Evolutionary conservation across 2,329 filamentous ascomycete species (phyloP).

Genomic region (Aspergillus sp.): DNA sequence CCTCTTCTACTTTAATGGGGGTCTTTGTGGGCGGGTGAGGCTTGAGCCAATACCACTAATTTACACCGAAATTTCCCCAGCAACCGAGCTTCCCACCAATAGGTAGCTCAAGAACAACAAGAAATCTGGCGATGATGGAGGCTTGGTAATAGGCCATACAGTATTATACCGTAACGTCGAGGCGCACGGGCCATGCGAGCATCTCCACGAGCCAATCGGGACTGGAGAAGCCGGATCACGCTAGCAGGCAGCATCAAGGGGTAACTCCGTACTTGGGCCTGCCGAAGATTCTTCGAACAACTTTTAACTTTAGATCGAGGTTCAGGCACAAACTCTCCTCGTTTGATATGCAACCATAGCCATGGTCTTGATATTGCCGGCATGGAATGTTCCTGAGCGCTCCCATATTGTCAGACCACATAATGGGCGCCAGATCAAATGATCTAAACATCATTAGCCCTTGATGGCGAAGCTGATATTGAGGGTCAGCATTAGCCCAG

Average conservation of each 20-base stretch:
- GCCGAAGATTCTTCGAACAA: background rate
- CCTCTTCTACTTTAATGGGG: background rate
- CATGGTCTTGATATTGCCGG: background rate
- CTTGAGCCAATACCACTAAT: background rate
- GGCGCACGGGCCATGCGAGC: background rate
- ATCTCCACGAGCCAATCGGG: background rate
- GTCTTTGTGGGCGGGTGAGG: background rate
- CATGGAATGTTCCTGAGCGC: background rate
- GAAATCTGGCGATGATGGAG: background rate
- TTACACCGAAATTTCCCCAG: background rate
- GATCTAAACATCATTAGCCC: background rate
- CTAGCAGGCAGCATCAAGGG: background rate
- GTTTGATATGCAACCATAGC: background rate
- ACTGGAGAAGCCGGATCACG: slow-evolving; percentile 10
- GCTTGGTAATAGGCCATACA: background rate
- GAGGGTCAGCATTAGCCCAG: background rate
- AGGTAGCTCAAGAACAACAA: background rate
- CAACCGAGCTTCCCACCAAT: background rate
- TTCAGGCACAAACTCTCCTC: too few relatives aligned
- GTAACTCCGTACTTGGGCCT: too few relatives aligned
- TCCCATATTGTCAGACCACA: background rate
- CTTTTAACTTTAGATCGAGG: background rate
- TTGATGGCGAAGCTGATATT: background rate
- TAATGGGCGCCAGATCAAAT: background rate
- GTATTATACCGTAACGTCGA: background rate